Conservation (phyloP, 2,329 filamentous ascomycete species). For the Colletotrichum gigasporum region DNA sequence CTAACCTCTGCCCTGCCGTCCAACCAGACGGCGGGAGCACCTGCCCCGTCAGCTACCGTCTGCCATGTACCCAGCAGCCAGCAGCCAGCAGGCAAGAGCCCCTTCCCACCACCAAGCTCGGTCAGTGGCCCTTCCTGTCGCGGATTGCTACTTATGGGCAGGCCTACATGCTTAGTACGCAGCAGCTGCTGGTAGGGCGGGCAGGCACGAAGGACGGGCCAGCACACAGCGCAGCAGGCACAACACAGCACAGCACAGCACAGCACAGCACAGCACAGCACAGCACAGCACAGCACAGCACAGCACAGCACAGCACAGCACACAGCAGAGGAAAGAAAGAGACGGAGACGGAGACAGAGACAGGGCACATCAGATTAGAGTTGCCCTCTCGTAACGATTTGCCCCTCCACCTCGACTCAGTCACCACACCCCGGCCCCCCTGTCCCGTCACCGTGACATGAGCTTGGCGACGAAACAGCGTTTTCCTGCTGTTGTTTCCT, state of each 20-base stretch:
- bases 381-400: slow-evolving; percentile 26
- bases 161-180: background rate
- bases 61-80: no score
- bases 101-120: background rate
- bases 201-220: no score
- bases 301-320: no score
- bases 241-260: no score
- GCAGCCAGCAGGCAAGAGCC: background rate
- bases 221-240: no score
- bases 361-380: slow-evolving; percentile 11
- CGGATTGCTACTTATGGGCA: background rate
- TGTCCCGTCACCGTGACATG: slow-evolving; percentile 24
- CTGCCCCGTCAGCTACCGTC: no score
- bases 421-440: background rate
- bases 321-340: background rate
- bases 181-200: no score
- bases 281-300: no score
- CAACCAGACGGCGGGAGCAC: background rate
- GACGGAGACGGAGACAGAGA: background rate
- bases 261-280: no score
- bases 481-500: slow-evolving; percentile 16
- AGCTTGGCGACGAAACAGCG: slow-evolving; percentile 25
- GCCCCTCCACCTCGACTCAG: slow-evolving; percentile 29
- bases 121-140: background rate
- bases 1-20: background rate